Evolutionary conservation across 257 asterid species (phyloP), one percentile per base, ranked within the genome.

Genomic region (Avicennia marina): DNA sequence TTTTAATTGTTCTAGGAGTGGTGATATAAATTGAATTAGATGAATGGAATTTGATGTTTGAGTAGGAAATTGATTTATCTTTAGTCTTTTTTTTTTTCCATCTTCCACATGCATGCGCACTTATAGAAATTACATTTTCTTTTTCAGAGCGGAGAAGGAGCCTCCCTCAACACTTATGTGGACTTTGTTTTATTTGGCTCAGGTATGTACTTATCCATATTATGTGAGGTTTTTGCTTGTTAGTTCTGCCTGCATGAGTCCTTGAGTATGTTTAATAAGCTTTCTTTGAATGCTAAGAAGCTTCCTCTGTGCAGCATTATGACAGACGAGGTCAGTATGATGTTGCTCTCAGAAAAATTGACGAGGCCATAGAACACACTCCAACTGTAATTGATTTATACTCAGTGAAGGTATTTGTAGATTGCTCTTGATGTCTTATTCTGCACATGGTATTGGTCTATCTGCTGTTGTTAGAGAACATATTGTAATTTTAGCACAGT

Each of bases 151-250:
- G 72, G 95, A 78, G 31, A 82, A 77, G 76, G 98, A 89, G 76
- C 96, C 95, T 62, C 98, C 98, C 36, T 86, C 98, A 60, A 84
- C 96, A 34, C 89, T 89, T 48, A 61, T 93, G 89, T 93, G 98
- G 98, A 78, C 71, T 70, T 68, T 93, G 72, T 93, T 84, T 72
- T 93, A 85, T 75, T 66, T 89, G 83, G 95, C 98, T 73, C 96
- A 86, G 98, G 98, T 93, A 66, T 72, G 71, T 57, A 18, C 65
- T 46, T 46, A 52, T 64, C 32, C 41, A 36, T 36, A 24, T 52
- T 22, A 41, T 22, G 31, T 53, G 54, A 24, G 63, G 47, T 45
- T 65, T 36, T 7, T 36, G 3, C 7, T 7, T 8, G 34, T 29
- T 4, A 4, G 34, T 0, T 29, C 8, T 4, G 8, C 12, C 10